Base-by-base conservation (phyloP, 2,329 filamentous ascomycete genomes). In the Gliomastix tumulicola region DNA sequence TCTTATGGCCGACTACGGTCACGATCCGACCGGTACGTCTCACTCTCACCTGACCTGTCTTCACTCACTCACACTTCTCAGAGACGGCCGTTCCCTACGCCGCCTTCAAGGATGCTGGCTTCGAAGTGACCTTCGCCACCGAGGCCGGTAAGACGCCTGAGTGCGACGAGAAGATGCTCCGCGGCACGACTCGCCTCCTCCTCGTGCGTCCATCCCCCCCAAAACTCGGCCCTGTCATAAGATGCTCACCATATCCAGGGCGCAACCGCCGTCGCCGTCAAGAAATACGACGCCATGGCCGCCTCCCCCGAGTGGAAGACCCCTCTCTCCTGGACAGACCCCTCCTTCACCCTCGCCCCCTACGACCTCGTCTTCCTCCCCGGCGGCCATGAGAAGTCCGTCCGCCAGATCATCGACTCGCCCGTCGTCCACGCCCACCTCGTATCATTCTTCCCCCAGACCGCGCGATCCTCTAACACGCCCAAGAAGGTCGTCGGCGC, bases 1-100 rank as follows among this genome's bases (percentile, higher is more conserved):
- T 30, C 45, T 71, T 36, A 73, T 74, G 68, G 62, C 69, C 30
- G 69, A 75, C 45, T 73, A 74, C 42, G 70, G 69, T 30, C 68
- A 74, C 45, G 71, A 75, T 44, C 71, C 71, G 3, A 74, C 70
- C 31, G 69, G 71, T 73, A 43, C 44, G 35, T 15, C 30, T 11
- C 13, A 13, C 20, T 16, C 18, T 20, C n/a, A 9, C 22, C 22
- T 25, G 9, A 9, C n/a, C 22, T 25, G 9, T 25, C 9, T 25
- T n/a, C 22, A 25, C 22, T 25, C 9, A 25, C 22, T 25, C 22
- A 25, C n/a, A 9, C n/a, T 9, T 9, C 9, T 9, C 13, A 74
- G 70, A 75, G 49, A 71, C 68, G 8, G 63, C 68, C 3, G 56
- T 73, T 3, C 69, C 71, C 7, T 74, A 66, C 46, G 46, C 51